Conservation (phyloP, 805 yeast species). For the Candida railenensis region DNA sequence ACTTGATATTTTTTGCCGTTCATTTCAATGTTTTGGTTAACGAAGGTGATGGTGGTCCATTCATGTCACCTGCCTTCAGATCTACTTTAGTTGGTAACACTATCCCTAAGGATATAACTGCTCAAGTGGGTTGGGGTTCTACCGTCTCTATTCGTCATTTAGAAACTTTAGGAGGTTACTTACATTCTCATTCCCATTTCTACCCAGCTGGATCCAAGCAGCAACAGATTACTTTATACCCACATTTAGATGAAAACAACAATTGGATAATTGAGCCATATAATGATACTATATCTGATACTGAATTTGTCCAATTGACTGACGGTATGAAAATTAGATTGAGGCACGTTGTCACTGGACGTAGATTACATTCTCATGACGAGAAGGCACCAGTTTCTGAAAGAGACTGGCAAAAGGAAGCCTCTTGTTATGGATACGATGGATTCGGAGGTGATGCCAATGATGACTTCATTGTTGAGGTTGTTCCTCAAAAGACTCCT, state of each 20-base stretch:
- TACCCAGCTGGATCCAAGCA: conserved; percentile 81
- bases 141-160: conserved; percentile 64
- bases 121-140: conserved; percentile 75
- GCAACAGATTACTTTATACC: conserved; percentile 79
- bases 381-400: conserved; percentile 76
- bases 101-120: conserved; percentile 57
- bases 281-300: conserved; percentile 55
- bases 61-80: conserved; percentile 73
- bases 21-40: conserved; percentile 58
- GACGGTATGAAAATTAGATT: conserved; percentile 74
- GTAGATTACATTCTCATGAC: conserved; percentile 82
- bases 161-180: conserved; percentile 74
- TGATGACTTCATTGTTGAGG: conserved; percentile 78
- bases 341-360: conserved; percentile 52
- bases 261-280: conserved; percentile 70
- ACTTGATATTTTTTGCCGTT: conserved; percentile 56
- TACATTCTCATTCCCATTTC: conserved; percentile 73
- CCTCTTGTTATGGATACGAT: conserved; percentile 70
- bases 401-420: conserved; percentile 84
- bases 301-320: conserved; percentile 57
- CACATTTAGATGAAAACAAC: conserved; percentile 74
- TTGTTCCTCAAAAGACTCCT: conserved; percentile 53
- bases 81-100: conserved; percentile 56
- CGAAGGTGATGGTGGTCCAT: conserved; percentile 72
- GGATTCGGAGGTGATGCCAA: conserved; percentile 82